Evolutionary conservation across 805 yeast species (phyloP), one percentile per base, ranked within the genome.

Genomic region (Starmerella stellata): DNA sequence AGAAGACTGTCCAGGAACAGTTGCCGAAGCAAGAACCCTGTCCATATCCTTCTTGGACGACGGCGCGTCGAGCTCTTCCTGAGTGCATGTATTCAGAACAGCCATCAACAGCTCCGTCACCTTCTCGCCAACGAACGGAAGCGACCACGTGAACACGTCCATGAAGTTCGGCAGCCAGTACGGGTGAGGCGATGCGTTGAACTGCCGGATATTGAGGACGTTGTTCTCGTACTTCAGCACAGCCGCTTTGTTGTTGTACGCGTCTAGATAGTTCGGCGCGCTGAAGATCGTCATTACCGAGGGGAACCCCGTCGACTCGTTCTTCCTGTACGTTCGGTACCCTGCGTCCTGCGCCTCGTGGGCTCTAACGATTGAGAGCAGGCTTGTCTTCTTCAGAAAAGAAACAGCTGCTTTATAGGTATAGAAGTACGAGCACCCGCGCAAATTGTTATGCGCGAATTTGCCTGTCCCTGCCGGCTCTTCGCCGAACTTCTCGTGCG

Each of bases 321-420:
- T 80, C 47, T 80, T 72, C 50, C 76, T 78, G 60, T 87, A 87
- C 81, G 90, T 90, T 55, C 95, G 65, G 59, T 85, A 87, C 28
- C 98, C 98, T 8, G 90, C 85, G 58, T 87, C 95, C 59, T 87
- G 98, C 1, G 95, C 95, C 60, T 87, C 95, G 57, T 87, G 98
- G 1, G 95, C 96, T 42, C 98, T 68, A 34, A 87, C 81, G 27
- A 87, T 71, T n/a, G 83, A 77, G 24, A 87, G 62, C 28, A 87
- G 61, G 18, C 80, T 78, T 30, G 82, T 87, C 38, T 73, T 65
- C 48, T 78, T 77, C 50, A 87, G 63, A 51, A 87, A 87, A 34
- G 70, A 70, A 51, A 90, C 77, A 2, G 77, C 70, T 0, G 95
- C 94, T 35, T 68, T 69, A 57, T 78, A 90, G 0, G 94, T 74